Evolutionary conservation across 352 stramenopile genomes (phyloP).

Genomic region (Phytophthora vignae): DNA sequence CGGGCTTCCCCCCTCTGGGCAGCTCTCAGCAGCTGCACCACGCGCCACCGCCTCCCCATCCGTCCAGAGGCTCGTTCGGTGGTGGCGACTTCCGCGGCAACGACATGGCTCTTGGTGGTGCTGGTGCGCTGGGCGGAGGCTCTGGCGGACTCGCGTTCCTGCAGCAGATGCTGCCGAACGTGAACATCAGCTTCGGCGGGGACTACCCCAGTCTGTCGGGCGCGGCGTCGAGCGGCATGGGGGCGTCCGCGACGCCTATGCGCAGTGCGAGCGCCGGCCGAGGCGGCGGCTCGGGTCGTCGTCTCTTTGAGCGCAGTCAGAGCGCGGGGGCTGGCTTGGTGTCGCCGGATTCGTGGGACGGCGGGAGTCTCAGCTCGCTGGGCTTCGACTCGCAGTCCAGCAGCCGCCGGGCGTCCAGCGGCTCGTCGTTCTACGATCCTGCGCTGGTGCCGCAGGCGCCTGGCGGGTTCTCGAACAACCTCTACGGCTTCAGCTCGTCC

Average conservation of each 20-base stretch:
- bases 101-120: slow-evolving; percentile 28
- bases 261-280: slow-evolving; percentile 24
- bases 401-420: slow-evolving; percentile 30
- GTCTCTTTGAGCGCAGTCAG: slow-evolving; percentile 51
- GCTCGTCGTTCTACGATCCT: slow-evolving; percentile 59
- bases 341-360: slow-evolving; percentile 38
- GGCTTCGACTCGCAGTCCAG: slow-evolving; percentile 33
- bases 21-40: slow-evolving; percentile 39
- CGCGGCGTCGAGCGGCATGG: slow-evolving; percentile 16
- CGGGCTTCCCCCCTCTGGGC: slow-evolving; percentile 52
- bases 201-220: slow-evolving; percentile 54
- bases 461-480: slow-evolving; percentile 40
- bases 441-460: slow-evolving; percentile 51
- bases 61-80: slow-evolving; percentile 41
- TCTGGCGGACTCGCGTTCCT: slow-evolving; percentile 73
- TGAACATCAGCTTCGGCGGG: slow-evolving; percentile 89
- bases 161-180: slow-evolving; percentile 89
- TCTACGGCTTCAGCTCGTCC: slow-evolving; percentile 45
- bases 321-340: slow-evolving; percentile 28
- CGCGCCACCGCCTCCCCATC: slow-evolving; percentile 32
- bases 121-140: slow-evolving; percentile 5
- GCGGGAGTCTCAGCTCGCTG: slow-evolving; percentile 40
- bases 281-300: slow-evolving; percentile 32
- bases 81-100: slow-evolving; percentile 35
- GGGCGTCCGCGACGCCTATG: slow-evolving; percentile 6